Evolutionary conservation across 345 rosid species (phyloP).

Genomic region (Corymbia maculata): DNA sequence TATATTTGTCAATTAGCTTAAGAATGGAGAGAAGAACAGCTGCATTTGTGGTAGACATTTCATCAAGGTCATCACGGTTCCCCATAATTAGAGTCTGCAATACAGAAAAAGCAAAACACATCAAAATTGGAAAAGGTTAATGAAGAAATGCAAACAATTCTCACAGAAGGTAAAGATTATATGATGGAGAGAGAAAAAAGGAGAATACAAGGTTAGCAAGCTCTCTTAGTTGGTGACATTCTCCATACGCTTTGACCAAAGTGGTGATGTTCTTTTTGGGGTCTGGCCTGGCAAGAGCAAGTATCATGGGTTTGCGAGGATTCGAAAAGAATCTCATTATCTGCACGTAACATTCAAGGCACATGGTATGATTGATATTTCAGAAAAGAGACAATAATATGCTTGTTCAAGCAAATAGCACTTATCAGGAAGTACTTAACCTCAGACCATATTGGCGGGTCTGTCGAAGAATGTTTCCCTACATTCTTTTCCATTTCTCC

Average conservation of each 20-base stretch:
- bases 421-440: conserved; percentile 13
- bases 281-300: conserved; percentile 99
- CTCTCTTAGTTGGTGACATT: conserved; percentile 94
- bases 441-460: conserved; percentile 86
- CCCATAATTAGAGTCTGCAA: conserved; percentile 96
- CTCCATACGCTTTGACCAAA: conserved; percentile 97
- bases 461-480: conserved; percentile 46
- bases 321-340: conserved; percentile 95
- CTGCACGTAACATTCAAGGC: conserved; percentile 27
- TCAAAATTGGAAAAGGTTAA: not conserved
- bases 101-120: not conserved
- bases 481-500: conserved; percentile 50
- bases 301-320: conserved; percentile 94
- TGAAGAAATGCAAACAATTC: not conserved
- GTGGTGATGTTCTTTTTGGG: conserved; percentile 97
- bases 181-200: not conserved
- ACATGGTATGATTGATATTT: not conserved
- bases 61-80: conserved; percentile 95
- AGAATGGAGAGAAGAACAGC: conserved; percentile 88
- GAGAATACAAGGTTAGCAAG: conserved; percentile 80
- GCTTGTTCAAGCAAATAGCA: not conserved
- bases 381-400: not conserved
- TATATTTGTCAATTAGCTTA: conserved; percentile 94
- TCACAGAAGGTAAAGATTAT: not conserved
- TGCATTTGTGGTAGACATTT: conserved; percentile 94